These are phyloP conservation scores for Septoria petroselini DNA, from an alignment of 2,329 filamentous ascomycete genomes.

Conservation along the genomic window DNA sequence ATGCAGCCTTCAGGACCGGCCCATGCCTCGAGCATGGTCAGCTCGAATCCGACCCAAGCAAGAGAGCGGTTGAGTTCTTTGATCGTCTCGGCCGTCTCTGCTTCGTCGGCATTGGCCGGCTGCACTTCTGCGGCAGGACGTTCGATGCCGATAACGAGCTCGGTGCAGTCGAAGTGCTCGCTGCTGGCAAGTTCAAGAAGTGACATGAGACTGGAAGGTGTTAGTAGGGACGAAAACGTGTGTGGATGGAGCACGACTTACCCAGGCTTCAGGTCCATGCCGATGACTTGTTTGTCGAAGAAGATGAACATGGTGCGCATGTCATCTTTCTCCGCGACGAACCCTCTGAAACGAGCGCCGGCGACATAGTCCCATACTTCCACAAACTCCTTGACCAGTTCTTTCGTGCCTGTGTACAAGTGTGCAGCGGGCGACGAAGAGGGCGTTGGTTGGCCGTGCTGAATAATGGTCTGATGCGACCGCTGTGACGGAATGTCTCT, in stretches of 20 bases:
- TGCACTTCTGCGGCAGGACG: slow-evolving; percentile 62
- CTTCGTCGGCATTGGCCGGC: slow-evolving; percentile 10
- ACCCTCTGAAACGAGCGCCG: slow-evolving; percentile 80
- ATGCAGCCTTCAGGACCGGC: slow-evolving; percentile 57
- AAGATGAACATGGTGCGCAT: slow-evolving; percentile 82
- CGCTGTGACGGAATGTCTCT: slow-evolving; percentile 17
- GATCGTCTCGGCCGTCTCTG: slow-evolving; percentile 47
- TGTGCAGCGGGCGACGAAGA: slow-evolving; percentile 38
- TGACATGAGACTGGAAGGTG: slow-evolving; percentile 61
- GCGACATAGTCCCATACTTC: slow-evolving; percentile 86
- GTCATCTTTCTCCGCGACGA: slow-evolving; percentile 67
- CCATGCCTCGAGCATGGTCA: slow-evolving; percentile 77
- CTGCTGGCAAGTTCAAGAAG: slow-evolving; percentile 82
- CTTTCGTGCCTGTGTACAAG: slow-evolving; percentile 24
- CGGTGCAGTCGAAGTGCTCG: slow-evolving; percentile 67
- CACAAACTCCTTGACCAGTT: slow-evolving; percentile 60
- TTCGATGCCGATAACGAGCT: slow-evolving; percentile 78
- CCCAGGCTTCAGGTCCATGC: slow-evolving; percentile 81
- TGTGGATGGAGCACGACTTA: slow-evolving; percentile 49
- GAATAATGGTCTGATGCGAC: slow-evolving; percentile 23
- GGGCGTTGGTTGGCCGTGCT: slow-evolving; percentile 38
- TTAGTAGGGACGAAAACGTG: slow-evolving; percentile 6
- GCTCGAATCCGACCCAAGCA: slow-evolving; percentile 89
- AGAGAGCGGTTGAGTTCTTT: slow-evolving; percentile 74
- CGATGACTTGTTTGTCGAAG: slow-evolving; percentile 71